Evolutionary conservation across 2,329 filamentous ascomycete species (phyloP).

Genomic region (Cercospora berteroae): DNA sequence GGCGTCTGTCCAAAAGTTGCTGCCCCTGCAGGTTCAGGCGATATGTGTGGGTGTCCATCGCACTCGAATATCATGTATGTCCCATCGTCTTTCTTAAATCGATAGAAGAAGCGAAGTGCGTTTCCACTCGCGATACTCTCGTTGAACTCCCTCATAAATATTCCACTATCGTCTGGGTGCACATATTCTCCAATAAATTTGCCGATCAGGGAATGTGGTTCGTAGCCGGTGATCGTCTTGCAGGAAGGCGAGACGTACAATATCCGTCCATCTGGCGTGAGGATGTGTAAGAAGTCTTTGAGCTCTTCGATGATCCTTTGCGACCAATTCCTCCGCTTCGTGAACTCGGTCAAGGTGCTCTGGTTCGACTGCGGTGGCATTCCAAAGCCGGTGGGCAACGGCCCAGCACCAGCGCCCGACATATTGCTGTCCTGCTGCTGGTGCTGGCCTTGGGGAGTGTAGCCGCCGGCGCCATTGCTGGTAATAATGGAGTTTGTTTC

Average conservation of each 20-base stretch:
- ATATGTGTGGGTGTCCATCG: slow-evolving; percentile 88
- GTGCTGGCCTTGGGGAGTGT: slow-evolving; percentile 30
- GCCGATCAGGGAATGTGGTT: slow-evolving; percentile 67
- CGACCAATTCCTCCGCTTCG: slow-evolving; percentile 73
- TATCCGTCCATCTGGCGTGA: slow-evolving; percentile 80
- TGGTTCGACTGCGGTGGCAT: slow-evolving; percentile 44
- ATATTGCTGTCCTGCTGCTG: slow-evolving; percentile 30
- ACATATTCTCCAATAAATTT: slow-evolving; percentile 77
- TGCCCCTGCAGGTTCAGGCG: slow-evolving; percentile 57
- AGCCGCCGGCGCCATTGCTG: slow-evolving; percentile 25
- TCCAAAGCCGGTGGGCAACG: slow-evolving; percentile 56
- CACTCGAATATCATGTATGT: slow-evolving; percentile 80
- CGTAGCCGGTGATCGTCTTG: slow-evolving; percentile 71
- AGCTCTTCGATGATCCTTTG: slow-evolving; percentile 86
- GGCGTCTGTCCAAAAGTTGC: slow-evolving; percentile 26
- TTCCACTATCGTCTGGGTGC: slow-evolving; percentile 78
- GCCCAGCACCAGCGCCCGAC: slow-evolving; percentile 53
- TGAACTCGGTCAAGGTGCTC: slow-evolving; percentile 64
- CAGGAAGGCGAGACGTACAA: slow-evolving; percentile 82
- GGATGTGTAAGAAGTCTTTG: slow-evolving; percentile 81
- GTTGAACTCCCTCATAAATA: slow-evolving; percentile 85
- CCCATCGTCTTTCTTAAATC: slow-evolving; percentile 72
- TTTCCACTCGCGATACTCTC: slow-evolving; percentile 82
- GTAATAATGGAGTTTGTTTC: slow-evolving; percentile 22
- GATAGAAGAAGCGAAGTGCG: slow-evolving; percentile 78